These are phyloP conservation scores for Baudoinia panamericana DNA, from an alignment of 495 filamentous ascomycete species.

Conservation along the genomic window DNA sequence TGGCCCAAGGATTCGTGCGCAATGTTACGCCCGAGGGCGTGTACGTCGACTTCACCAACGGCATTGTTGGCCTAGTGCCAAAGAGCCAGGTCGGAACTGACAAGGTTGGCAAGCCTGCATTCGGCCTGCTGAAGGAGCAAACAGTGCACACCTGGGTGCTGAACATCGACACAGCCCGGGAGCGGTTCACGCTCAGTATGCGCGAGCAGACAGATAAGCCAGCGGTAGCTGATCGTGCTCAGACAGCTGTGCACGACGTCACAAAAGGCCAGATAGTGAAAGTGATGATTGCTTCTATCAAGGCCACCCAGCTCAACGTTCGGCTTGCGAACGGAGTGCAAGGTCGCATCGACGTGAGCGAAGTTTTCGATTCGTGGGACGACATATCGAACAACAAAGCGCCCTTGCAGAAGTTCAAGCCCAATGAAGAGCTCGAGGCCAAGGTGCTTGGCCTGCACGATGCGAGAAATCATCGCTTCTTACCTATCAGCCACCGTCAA, in stretches of 20 bases:
- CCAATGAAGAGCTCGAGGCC: conserved; percentile 56
- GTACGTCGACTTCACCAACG: conserved; percentile 72
- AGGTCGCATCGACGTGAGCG: conserved; percentile 80
- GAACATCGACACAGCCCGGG: conserved; percentile 45
- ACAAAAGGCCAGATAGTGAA: conserved; percentile 62
- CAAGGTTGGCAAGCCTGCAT: conserved; percentile 49
- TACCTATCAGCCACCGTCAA: conserved; percentile 75
- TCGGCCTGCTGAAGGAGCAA: conserved; percentile 61
- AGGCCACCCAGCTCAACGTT: conserved; percentile 84
- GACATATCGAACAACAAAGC: conserved; percentile 69
- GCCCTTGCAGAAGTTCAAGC: conserved; percentile 58
- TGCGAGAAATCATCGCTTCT: conserved; percentile 76
- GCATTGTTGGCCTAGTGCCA: conserved; percentile 61
- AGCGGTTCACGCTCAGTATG: conserved; percentile 51
- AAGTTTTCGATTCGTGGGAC: conserved; percentile 76
- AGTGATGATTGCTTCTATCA: conserved; percentile 64
- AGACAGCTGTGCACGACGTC: conserved; percentile 44
- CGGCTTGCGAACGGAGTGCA: conserved; percentile 78
- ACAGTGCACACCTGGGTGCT: conserved; percentile 56
- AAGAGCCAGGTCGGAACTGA: conserved; percentile 62
- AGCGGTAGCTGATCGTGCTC: conserved; percentile 23
- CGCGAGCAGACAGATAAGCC: conserved; percentile 27
- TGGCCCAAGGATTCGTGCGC: conserved; percentile 68
- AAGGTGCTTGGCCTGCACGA: conserved; percentile 80
- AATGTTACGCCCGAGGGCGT: conserved; percentile 64